phyloP scores from a whole-genome alignment of 768 basidiomycete species.

The Boletus vermiculosoides region DNA sequence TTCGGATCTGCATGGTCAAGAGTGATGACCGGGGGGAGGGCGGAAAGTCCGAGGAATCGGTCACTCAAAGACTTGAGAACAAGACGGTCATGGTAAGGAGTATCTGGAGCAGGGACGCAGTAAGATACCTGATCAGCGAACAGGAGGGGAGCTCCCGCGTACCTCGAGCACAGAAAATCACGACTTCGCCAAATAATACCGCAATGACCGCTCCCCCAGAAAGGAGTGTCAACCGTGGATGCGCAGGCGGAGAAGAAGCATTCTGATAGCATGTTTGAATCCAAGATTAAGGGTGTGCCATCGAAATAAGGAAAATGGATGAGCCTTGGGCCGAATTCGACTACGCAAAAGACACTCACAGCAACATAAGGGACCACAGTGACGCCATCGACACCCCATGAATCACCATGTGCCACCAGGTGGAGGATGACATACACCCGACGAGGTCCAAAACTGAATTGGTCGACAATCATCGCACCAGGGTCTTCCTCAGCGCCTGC shows the following conservation, averaged over 20 bases:
- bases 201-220: conserved; percentile 57
- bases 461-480: conserved; percentile 34
- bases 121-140: not conserved
- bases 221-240: conserved; percentile 64
- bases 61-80: conserved; percentile 70
- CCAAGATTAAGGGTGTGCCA: not conserved
- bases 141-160: not conserved
- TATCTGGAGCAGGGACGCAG: conserved; percentile 41
- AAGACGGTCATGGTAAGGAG: conserved; percentile 67
- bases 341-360: conserved; percentile 41
- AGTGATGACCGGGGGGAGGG: conserved; percentile 29
- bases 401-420: conserved; percentile 34
- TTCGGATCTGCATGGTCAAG: conserved; percentile 21
- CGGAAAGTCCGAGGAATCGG: conserved; percentile 68
- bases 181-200: conserved; percentile 75
- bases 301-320: not conserved
- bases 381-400: conserved; percentile 36
- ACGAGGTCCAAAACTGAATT: conserved; percentile 46
- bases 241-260: conserved; percentile 65
- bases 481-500: conserved; percentile 41
- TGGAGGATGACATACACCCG: conserved; percentile 65
- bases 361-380: conserved; percentile 70
- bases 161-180: conserved; percentile 72
- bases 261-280: conserved; percentile 41
- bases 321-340: not conserved